Conservation (phyloP, 306 rosid species). For the Cajanus cajan region DNA sequence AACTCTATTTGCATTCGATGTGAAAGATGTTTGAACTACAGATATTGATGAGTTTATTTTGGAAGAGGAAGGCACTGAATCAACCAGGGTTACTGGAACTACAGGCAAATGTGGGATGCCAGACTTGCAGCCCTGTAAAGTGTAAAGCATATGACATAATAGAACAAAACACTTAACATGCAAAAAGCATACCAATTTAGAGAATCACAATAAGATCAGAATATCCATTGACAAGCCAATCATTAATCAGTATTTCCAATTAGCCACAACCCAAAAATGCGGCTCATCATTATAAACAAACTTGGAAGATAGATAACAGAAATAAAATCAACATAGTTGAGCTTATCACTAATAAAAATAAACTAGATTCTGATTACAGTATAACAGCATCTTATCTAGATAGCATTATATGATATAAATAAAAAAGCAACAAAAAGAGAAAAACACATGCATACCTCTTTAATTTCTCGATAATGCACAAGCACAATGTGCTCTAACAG, state of each 20-base stretch:
- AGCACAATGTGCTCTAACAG: constrained; percentile 71
- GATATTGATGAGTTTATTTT: constrained; percentile 41
- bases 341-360: neutral
- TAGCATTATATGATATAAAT: neutral
- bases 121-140: constrained; percentile 58
- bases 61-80: constrained; percentile 38
- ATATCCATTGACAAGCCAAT: neutral
- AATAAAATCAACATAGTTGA: neutral
- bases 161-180: constrained; percentile 16
- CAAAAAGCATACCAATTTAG: constrained; percentile 6
- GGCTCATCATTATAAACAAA: neutral
- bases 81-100: constrained; percentile 46
- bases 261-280: constrained; percentile 13
- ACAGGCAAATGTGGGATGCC: constrained; percentile 45
- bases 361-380: neutral
- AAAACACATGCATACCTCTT: constrained; percentile 47
- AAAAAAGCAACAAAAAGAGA: constrained; percentile 1
- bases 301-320: neutral
- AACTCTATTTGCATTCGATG: constrained; percentile 41
- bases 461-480: constrained; percentile 70
- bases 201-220: neutral
- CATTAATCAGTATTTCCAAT: neutral
- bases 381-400: constrained; percentile 12
- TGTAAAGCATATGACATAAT: constrained; percentile 33
- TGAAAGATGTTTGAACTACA: constrained; percentile 42